phyloP scores from a whole-genome alignment of 1,284 basidiomycete species.

The Marasmius oreades region DNA sequence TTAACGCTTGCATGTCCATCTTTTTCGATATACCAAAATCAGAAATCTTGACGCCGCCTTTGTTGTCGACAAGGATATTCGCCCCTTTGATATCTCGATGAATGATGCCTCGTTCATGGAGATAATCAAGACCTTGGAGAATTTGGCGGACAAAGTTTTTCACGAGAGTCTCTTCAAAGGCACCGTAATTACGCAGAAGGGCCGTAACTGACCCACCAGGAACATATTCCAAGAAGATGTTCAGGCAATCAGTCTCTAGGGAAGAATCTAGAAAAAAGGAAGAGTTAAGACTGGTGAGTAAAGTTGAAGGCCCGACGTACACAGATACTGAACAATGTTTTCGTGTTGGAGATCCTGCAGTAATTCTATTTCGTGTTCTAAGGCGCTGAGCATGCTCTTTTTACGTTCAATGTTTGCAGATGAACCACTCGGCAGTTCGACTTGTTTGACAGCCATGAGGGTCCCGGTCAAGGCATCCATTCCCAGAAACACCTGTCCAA shows the following conservation, averaged over 20 bases:
- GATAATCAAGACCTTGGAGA: constrained; percentile 85
- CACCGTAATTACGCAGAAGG: constrained; percentile 89
- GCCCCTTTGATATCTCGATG: constrained; percentile 99
- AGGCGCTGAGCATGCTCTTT: constrained; percentile 90
- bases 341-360: constrained; percentile 94
- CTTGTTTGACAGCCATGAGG: constrained; percentile 99
- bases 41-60: constrained; percentile 97
- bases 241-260: constrained; percentile 84
- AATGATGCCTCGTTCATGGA: constrained; percentile 94
- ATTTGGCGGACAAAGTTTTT: constrained; percentile 96
- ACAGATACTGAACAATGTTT: constrained; percentile 97
- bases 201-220: constrained; percentile 97
- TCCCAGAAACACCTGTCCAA: constrained; percentile 93
- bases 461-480: constrained; percentile 95
- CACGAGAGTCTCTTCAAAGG: constrained; percentile 94
- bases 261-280: constrained; percentile 66
- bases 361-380: constrained; percentile 95
- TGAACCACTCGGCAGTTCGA: constrained; percentile 87
- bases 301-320: constrained; percentile 42
- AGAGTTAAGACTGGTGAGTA: constrained; percentile 11
- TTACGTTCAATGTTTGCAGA: constrained; percentile 92
- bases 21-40: constrained; percentile 99
- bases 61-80: constrained; percentile 98
- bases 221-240: constrained; percentile 99
- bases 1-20: constrained; percentile 84